Evolutionary conservation across 2,329 filamentous ascomycete genomes (phyloP).

Genomic region (Gremmenia infestans): DNA sequence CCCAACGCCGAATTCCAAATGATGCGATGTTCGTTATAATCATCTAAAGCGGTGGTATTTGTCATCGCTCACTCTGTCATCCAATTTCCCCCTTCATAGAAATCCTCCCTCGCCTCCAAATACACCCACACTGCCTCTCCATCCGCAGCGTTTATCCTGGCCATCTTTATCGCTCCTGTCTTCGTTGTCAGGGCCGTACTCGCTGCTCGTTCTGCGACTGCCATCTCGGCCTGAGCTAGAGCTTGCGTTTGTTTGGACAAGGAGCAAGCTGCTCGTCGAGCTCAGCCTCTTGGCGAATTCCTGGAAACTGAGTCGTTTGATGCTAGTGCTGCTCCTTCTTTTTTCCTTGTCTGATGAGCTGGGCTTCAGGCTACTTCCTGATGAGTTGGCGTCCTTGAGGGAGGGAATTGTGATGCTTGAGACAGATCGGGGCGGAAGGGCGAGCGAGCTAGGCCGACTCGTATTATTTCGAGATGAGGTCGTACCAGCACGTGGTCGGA

Average conservation of each 20-base stretch:
- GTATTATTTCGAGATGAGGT: slow-evolving; percentile 15
- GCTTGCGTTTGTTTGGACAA: slow-evolving; percentile 51
- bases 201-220: slow-evolving; percentile 21
- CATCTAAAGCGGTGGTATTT: not conserved
- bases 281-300: slow-evolving; percentile 57
- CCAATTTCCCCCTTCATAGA: slow-evolving; percentile 35
- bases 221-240: slow-evolving; percentile 24
- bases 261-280: slow-evolving; percentile 54
- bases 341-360: slow-evolving; percentile 33
- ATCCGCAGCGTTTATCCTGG: slow-evolving; percentile 43
- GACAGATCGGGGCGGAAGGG: slow-evolving; percentile 25
- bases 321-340: slow-evolving; percentile 48
- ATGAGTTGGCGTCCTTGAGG: slow-evolving; percentile 13
- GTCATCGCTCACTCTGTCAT: not conserved
- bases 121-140: slow-evolving; percentile 53
- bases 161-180: slow-evolving; percentile 2
- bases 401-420: slow-evolving; percentile 21
- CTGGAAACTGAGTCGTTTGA: slow-evolving; percentile 55
- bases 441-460: slow-evolving; percentile 25
- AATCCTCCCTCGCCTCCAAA: slow-evolving; percentile 51
- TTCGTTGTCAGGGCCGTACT: slow-evolving; percentile 17
- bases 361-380: slow-evolving; percentile 10
- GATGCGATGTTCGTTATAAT: slow-evolving; percentile 1
- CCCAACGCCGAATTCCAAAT: not conserved
- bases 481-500: slow-evolving; percentile 25